phyloP scores from a whole-genome alignment of 2,329 filamentous ascomycete species.

The Xylariales sp. region DNA sequence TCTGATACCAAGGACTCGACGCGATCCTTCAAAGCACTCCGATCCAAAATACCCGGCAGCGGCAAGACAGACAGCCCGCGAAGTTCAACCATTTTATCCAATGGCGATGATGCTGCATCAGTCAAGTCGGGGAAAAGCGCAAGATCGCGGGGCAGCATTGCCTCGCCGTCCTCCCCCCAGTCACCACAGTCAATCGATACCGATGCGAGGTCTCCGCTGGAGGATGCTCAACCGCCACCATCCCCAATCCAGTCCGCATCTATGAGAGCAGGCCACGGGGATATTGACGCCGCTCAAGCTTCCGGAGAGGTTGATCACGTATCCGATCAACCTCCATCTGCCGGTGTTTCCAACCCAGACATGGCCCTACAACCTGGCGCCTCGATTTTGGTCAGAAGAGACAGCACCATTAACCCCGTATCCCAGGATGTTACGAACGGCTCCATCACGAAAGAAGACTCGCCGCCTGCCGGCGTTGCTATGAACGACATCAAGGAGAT shows the following conservation, averaged over 20 bases:
- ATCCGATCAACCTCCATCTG: constrained; percentile 81
- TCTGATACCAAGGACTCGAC: constrained; percentile 92
- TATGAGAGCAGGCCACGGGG: constrained; percentile 67
- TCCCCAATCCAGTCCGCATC: constrained; percentile 80
- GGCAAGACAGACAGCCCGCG: constrained; percentile 76
- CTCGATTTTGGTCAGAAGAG: constrained; percentile 83
- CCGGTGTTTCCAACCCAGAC: constrained; percentile 52
- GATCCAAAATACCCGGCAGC: constrained; percentile 81
- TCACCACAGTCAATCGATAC: constrained; percentile 35
- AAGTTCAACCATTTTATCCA: constrained; percentile 64
- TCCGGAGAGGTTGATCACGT: constrained; percentile 92
- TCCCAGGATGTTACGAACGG: constrained; percentile 37
- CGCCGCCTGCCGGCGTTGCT: constrained; percentile 57
- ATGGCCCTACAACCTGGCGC: constrained; percentile 68
- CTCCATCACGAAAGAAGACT: constrained; percentile 35
- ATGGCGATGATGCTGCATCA: constrained; percentile 70
- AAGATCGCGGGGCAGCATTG: constrained; percentile 44
- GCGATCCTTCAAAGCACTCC: constrained; percentile 77
- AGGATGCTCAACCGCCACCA: constrained; percentile 64
- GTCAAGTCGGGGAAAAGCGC: constrained; percentile 65
- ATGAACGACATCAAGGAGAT: constrained; percentile 90
- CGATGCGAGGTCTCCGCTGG: constrained; percentile 34
- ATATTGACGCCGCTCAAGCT: constrained; percentile 75
- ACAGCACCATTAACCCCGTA: constrained; percentile 65
- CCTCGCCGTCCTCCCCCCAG: constrained; percentile 32